Conservation (phyloP, 371 early-diverging fungal genomes). For the Mycotypha africana region DNA sequence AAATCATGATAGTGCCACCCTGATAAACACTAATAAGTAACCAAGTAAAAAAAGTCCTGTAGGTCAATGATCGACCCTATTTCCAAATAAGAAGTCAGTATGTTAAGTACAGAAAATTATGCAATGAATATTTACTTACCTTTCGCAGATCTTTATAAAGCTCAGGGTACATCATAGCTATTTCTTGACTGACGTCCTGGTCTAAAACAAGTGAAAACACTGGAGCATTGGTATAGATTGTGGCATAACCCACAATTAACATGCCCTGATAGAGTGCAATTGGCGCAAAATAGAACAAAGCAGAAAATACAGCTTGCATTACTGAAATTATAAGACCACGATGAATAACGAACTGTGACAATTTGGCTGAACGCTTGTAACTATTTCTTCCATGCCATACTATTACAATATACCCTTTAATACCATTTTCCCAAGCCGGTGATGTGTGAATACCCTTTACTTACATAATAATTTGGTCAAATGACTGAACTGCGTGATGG, state of each 20-base stretch:
- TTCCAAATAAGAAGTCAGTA: too few species aligned
- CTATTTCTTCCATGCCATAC: constrained; percentile 98
- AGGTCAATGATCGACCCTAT: constrained; percentile 83
- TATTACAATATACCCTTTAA: too few species aligned
- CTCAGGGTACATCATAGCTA: constrained; percentile 94
- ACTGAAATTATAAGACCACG: constrained; percentile 97
- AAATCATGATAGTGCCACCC: constrained; percentile 95
- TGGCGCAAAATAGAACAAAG: constrained; percentile 97
- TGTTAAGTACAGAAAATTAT: too few species aligned
- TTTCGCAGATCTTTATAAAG: constrained; percentile 96
- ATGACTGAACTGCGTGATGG: constrained; percentile 88
- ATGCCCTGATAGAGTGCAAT: constrained; percentile 93
- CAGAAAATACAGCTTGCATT: constrained; percentile 99
- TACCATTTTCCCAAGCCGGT: too few species aligned
- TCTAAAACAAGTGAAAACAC: constrained; percentile 95
- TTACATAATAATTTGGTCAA: constrained; percentile 76
- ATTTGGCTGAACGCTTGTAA: constrained; percentile 92
- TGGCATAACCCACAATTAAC: constrained; percentile 79
- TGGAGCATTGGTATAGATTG: constrained; percentile 96
- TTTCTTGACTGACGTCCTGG: constrained; percentile 88
- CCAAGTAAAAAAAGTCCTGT: constrained; percentile 95
- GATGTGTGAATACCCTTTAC: too few species aligned
- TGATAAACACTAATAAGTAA: constrained; percentile 95
- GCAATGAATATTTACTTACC: constrained; percentile 30
- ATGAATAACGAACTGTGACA: constrained; percentile 99